phyloP scores from a whole-genome alignment of 2,329 filamentous ascomycete genomes.

The Penicillium digitatum region DNA sequence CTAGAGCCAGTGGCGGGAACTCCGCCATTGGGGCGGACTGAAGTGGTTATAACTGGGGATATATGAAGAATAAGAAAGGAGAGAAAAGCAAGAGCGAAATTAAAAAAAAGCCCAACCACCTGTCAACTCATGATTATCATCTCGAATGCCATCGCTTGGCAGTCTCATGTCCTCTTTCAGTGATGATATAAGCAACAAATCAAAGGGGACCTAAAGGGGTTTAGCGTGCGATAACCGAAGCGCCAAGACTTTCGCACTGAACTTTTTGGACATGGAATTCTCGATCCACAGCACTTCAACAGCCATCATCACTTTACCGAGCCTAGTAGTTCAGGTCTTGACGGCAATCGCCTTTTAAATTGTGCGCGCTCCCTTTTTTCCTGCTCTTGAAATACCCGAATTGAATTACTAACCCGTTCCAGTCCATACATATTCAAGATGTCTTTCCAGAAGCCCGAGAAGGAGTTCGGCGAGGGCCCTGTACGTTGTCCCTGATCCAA shows the following conservation, averaged over 20 bases:
- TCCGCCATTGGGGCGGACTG: conserved; percentile 34
- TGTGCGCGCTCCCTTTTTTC: conserved; percentile 2
- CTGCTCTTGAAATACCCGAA: conserved; percentile 8
- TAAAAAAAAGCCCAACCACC: conserved; percentile 5
- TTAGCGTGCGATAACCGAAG: conserved; percentile 42
- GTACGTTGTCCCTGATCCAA: conserved; percentile 48
- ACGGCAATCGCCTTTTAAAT: conserved; percentile 48
- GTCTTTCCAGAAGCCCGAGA: conserved; percentile 94
- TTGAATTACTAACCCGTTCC: conserved; percentile 21
- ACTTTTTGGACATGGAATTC: conserved; percentile 19
- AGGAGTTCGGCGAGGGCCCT: conserved; percentile 86
- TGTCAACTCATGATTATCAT: conserved; percentile 2
- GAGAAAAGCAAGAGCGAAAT: conserved; percentile 5
- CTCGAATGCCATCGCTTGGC: conserved; percentile 2
- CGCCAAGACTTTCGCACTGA: conserved; percentile 35
- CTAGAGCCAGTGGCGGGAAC: conserved; percentile 71
- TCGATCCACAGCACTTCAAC: conserved; percentile 24
- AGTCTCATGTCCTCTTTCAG: conserved; percentile 16
- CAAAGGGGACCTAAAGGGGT: conserved; percentile 20
- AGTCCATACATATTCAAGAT: conserved; percentile 54
- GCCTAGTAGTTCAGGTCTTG: conserved; percentile 76
- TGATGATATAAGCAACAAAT: conserved; percentile 9
- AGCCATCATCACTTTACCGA: conserved; percentile 74
- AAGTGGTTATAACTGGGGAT: conserved; percentile 1
- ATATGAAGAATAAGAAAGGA: neutral